Percentiles rank a stretch among this genome's conserved stretches.
Conservation (phyloP, 2,329 filamentous ascomycete genomes). For the Exserohilum turcica region DNA sequence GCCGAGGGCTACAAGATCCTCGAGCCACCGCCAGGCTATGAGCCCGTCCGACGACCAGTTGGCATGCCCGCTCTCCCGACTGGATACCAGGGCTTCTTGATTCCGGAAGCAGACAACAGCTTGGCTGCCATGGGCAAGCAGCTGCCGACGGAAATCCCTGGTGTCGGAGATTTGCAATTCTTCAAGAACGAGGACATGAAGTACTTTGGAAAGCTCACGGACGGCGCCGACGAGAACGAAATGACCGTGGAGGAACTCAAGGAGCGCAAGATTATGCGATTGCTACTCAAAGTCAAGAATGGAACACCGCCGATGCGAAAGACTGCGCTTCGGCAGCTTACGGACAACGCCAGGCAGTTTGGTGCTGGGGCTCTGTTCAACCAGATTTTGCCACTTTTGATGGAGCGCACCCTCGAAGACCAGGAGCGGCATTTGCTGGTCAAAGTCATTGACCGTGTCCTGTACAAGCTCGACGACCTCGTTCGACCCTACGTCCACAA, state of each 20-base stretch:
- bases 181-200: slow-evolving; percentile 99
- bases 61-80: slow-evolving; percentile 76
- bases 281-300: slow-evolving; percentile 98
- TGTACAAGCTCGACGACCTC: slow-evolving; percentile 97
- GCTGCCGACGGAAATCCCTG: slow-evolving; percentile 92
- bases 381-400: slow-evolving; percentile 92
- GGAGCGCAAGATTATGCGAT: slow-evolving; percentile 96
- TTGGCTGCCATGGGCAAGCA: slow-evolving; percentile 79
- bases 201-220: slow-evolving; percentile 96
- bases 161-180: slow-evolving; percentile 93
- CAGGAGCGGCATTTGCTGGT: slow-evolving; percentile 97
- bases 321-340: slow-evolving; percentile 94
- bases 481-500: slow-evolving; percentile 97
- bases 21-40: slow-evolving; percentile 88
- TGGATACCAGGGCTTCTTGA: slow-evolving; percentile 82
- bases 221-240: slow-evolving; percentile 87
- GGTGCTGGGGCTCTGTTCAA: slow-evolving; percentile 94
- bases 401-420: slow-evolving; percentile 98
- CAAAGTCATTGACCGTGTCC: slow-evolving; percentile 97
- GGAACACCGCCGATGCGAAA: slow-evolving; percentile 98
- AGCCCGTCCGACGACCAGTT: slow-evolving; percentile 73
- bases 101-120: slow-evolving; percentile 90
- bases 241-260: slow-evolving; percentile 95
- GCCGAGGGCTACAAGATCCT: slow-evolving; percentile 92
- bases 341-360: slow-evolving; percentile 95